Percentiles rank a stretch among this genome's conserved stretches.
These are phyloP conservation scores for Orbilia quercus DNA, from an alignment of 2,329 filamentous ascomycete species.

Conservation along the genomic window DNA sequence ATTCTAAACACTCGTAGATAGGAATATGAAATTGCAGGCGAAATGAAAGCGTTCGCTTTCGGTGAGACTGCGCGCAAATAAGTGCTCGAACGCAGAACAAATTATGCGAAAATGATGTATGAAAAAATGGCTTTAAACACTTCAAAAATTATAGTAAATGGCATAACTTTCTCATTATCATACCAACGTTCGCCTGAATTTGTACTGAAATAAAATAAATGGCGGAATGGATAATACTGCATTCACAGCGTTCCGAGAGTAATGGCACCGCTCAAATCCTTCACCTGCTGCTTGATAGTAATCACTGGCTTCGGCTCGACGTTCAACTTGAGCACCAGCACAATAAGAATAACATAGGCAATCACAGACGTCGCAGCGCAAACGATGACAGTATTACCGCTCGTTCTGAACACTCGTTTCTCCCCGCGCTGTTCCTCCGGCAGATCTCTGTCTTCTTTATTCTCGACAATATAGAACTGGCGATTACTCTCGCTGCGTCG, in stretches of 20 bases:
- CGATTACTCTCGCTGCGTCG: slow-evolving; percentile 89
- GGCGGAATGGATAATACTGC: too few species aligned
- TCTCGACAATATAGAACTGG: slow-evolving; percentile 77
- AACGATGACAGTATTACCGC: slow-evolving; percentile 54
- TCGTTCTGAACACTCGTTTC: slow-evolving; percentile 51
- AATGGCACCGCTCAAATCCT: slow-evolving; percentile 26
- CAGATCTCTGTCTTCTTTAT: slow-evolving; percentile 53
- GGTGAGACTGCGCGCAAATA: too few species aligned
- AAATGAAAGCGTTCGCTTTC: too few species aligned
- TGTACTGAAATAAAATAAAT: too few species aligned
- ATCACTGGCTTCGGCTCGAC: slow-evolving; percentile 28
- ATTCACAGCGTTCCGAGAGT: not conserved
- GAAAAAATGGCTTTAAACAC: too few species aligned
- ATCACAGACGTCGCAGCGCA: slow-evolving; percentile 40
- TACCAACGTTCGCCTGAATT: too few species aligned
- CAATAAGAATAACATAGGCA: slow-evolving; percentile 27
- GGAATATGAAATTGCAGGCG: too few species aligned
- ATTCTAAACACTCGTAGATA: too few species aligned
- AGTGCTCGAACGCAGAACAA: too few species aligned
- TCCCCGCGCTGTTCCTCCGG: slow-evolving; percentile 18
- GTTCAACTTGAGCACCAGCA: slow-evolving; percentile 26
- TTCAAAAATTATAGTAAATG: too few species aligned
- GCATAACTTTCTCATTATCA: too few species aligned
- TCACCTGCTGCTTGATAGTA: not conserved
- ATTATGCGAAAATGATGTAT: too few species aligned